Conservation (phyloP, 768 basidiomycete species). For the Glaciozyma antarctica region DNA sequence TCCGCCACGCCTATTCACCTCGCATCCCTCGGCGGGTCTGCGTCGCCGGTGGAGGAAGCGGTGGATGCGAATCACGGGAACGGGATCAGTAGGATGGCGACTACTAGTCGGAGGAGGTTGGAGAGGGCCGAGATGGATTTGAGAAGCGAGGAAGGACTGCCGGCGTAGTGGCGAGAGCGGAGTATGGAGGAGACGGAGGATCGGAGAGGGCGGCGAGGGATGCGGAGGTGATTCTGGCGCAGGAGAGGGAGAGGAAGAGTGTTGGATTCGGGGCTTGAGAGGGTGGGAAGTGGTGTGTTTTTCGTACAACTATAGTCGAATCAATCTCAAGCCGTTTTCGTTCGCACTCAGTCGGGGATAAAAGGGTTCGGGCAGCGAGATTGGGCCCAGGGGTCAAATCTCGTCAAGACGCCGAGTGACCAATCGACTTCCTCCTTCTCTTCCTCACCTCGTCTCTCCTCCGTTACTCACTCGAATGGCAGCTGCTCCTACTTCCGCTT, state of each 20-base stretch:
- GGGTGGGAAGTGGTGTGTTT: no score
- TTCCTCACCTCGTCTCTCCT: no score
- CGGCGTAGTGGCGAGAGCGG: conserved; percentile 16
- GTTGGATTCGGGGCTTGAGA: background rate
- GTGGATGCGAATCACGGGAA: conserved; percentile 16
- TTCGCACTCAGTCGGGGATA: no score
- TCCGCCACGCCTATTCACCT: background rate
- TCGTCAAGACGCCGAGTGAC: no score
- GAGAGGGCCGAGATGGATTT: background rate
- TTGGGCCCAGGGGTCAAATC: no score
- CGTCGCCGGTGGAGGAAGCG: conserved; percentile 24
- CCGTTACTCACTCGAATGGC: no score
- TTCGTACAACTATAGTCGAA: no score
- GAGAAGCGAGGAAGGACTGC: conserved; percentile 1
- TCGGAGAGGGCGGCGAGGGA: conserved; percentile 4
- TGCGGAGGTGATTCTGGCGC: conserved; percentile 19
- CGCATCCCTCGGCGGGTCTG: background rate
- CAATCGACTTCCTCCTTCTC: no score
- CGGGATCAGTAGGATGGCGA: background rate
- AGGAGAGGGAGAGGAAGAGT: conserved; percentile 19
- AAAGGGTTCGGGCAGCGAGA: no score
- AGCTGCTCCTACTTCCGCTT: no score
- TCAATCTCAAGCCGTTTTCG: no score
- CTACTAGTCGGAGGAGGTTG: background rate
- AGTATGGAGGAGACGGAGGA: conserved; percentile 15